phyloP scores from a whole-genome alignment of 331 rosid genomes.

The Saraca asoca region DNA sequence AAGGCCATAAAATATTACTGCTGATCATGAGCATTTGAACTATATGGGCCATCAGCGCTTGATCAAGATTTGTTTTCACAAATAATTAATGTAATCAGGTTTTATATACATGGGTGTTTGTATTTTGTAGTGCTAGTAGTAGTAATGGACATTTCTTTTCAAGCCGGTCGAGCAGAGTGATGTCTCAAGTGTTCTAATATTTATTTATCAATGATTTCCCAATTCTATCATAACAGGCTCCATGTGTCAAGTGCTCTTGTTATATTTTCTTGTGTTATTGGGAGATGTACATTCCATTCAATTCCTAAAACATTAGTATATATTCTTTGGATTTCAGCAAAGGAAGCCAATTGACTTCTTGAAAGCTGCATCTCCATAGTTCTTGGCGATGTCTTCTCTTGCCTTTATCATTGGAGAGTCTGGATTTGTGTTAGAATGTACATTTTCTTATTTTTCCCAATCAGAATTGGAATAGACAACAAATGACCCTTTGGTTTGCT shows the following conservation, averaged over 20 bases:
- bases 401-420: background rate
- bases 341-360: constrained; percentile 74
- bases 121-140: background rate
- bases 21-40: background rate
- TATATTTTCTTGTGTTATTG: background rate
- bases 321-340: constrained; percentile 64
- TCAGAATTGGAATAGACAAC: constrained; percentile 3
- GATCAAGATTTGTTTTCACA: background rate
- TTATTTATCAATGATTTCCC: background rate
- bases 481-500: background rate
- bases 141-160: background rate
- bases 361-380: constrained; percentile 66
- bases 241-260: background rate
- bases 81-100: background rate
- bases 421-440: background rate
- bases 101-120: background rate
- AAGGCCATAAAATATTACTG: background rate
- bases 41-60: background rate
- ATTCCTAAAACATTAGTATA: constrained; percentile 3
- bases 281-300: background rate
- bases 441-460: background rate
- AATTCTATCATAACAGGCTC: background rate
- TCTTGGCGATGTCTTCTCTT: constrained; percentile 9
- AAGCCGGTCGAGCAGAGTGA: background rate
- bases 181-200: background rate